Conservation (phyloP, 1,284 basidiomycete genomes). For the Ganoderma lingzhi region DNA sequence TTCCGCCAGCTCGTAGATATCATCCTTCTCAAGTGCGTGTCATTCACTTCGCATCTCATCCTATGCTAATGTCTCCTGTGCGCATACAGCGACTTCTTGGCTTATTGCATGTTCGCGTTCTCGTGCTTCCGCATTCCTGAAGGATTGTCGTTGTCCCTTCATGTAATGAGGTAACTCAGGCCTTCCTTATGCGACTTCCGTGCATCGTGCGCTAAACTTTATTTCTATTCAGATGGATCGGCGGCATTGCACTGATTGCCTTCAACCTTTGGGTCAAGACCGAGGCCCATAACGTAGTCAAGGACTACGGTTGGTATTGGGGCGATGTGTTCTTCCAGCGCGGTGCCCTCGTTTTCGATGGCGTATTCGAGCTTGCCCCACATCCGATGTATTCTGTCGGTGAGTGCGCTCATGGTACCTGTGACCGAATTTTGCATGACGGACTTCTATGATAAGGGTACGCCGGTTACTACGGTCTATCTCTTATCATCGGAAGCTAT, state of each 20-base stretch:
- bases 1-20: conserved; percentile 94
- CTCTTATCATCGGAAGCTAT: conserved; percentile 88
- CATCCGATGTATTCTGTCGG: conserved; percentile 97
- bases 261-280: conserved; percentile 99
- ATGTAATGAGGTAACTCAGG: conserved; percentile 71
- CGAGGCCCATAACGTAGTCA: conserved; percentile 96
- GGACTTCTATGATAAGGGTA: conserved; percentile 64
- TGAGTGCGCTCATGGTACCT: conserved; percentile 43
- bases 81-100: conserved; percentile 83
- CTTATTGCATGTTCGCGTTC: conserved; percentile 97
- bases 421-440: not conserved
- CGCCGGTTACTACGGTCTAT: conserved; percentile 97
- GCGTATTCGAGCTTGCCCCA: conserved; percentile 93
- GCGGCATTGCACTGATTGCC: conserved; percentile 84
- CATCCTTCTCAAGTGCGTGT: conserved; percentile 89
- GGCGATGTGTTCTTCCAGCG: conserved; percentile 97
- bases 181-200: conserved; percentile 1
- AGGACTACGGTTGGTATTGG: conserved; percentile 97
- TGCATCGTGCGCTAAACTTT: conserved; percentile 13
- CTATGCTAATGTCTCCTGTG: not conserved
- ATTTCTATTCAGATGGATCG: conserved; percentile 73
- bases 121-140: conserved; percentile 87
- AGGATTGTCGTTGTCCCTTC: conserved; percentile 76
- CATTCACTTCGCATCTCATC: conserved; percentile 13
- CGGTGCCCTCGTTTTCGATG: conserved; percentile 93